Conservation (phyloP, 768 basidiomycete species). For the Lactarius sanguifluus region DNA sequence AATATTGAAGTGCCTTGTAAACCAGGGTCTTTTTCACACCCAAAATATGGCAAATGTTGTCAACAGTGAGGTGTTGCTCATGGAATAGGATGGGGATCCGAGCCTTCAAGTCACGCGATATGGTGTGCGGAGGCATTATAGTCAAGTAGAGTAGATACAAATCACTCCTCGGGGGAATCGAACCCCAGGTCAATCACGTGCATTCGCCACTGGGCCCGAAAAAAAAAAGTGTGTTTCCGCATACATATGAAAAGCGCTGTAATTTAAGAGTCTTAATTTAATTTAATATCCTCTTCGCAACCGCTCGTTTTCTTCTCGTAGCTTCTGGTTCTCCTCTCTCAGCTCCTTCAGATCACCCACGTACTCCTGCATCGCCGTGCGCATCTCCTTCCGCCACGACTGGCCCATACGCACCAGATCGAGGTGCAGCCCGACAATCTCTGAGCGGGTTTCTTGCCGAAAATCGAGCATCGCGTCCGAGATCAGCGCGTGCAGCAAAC, state of each 20-base stretch:
- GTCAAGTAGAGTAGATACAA: no score
- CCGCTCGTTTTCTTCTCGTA: slow-evolving; percentile 67
- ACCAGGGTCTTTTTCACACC: slow-evolving; percentile 12
- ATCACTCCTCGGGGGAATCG: no score
- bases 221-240: no score
- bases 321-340: slow-evolving; percentile 47
- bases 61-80: not conserved
- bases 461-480: slow-evolving; percentile 74
- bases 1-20: slow-evolving; percentile 29
- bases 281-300: slow-evolving; percentile 41
- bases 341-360: slow-evolving; percentile 52
- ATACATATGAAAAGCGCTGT: no score
- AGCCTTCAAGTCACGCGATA: no score
- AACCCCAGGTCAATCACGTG: no score
- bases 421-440: slow-evolving; percentile 73
- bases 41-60: not conserved
- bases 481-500: slow-evolving; percentile 62
- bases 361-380: slow-evolving; percentile 60
- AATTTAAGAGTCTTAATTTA: no score
- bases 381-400: slow-evolving; percentile 64
- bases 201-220: no score
- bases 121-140: no score
- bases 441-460: slow-evolving; percentile 64
- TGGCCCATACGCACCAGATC: slow-evolving; percentile 72
- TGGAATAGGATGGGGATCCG: no score